phyloP scores from a whole-genome alignment of 805 yeast species.

The Saccharomyces paradoxus region DNA sequence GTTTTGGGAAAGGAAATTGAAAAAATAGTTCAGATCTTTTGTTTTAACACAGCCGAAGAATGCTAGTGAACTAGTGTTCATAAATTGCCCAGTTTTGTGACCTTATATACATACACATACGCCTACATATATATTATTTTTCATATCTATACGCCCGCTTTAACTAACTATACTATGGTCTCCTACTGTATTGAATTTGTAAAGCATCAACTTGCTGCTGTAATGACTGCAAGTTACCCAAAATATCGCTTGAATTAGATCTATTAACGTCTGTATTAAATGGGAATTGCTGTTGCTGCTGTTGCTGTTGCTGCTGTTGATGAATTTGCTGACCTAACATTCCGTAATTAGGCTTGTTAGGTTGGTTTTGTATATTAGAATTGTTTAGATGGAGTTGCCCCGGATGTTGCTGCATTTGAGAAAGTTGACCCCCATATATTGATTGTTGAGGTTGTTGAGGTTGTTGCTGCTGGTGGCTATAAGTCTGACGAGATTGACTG shows the following conservation, averaged over 20 bases:
- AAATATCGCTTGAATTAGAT: conserved; percentile 36
- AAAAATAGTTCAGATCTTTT: not conserved
- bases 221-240: conserved; percentile 57
- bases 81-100: not conserved
- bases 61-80: not conserved
- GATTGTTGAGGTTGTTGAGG: not conserved
- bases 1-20: not conserved
- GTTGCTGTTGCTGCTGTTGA: conserved; percentile 8
- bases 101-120: too few relatives aligned
- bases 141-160: not conserved
- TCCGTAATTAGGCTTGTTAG: not conserved
- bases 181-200: conserved; percentile 21
- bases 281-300: conserved; percentile 12
- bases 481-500: not conserved
- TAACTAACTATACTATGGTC: not conserved
- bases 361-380: not conserved
- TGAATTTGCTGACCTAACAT: conserved; percentile 2
- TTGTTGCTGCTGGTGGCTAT: not conserved
- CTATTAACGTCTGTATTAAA: conserved; percentile 27
- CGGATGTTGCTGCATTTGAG: not conserved
- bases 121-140: not conserved
- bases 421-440: not conserved
- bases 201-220: conserved; percentile 64
- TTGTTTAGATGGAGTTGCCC: not conserved
- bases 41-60: not conserved